Percentiles rank a stretch among this genome's conserved stretches.
phyloP scores from a whole-genome alignment of 768 basidiomycete genomes.

The Hericium erinaceus region DNA sequence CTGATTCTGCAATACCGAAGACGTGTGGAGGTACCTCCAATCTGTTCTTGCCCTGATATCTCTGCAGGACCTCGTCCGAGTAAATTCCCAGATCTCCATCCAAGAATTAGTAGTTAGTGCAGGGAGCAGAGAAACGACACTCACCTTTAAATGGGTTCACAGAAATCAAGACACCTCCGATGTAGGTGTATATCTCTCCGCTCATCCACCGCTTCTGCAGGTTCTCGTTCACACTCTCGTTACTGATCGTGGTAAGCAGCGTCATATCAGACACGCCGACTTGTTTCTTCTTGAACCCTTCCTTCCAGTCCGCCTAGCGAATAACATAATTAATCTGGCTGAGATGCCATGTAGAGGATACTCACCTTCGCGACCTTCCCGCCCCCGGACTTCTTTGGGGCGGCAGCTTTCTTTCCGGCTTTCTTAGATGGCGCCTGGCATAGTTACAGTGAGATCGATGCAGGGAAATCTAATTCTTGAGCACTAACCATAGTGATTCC shows the following conservation, averaged over 20 bases:
- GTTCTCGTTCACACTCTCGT: slow-evolving; percentile 97
- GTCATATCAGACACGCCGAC: slow-evolving; percentile 99
- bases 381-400: slow-evolving; percentile 49
- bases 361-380: slow-evolving; percentile 71
- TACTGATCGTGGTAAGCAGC: slow-evolving; percentile 89
- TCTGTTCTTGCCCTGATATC: slow-evolving; percentile 93
- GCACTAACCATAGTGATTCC: neutral
- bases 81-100: slow-evolving; percentile 90
- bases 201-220: slow-evolving; percentile 93
- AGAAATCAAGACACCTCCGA: slow-evolving; percentile 97
- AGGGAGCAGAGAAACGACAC: neutral
- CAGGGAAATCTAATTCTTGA: neutral
- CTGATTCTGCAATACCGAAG: slow-evolving; percentile 91
- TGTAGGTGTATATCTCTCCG: slow-evolving; percentile 97
- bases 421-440: slow-evolving; percentile 1
- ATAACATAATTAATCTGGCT: neutral
- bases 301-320: slow-evolving; percentile 93
- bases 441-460: neutral
- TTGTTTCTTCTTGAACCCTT: slow-evolving; percentile 99
- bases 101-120: neutral
- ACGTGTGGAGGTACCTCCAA: slow-evolving; percentile 98
- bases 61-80: slow-evolving; percentile 76
- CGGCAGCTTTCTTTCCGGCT: slow-evolving; percentile 40
- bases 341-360: neutral
- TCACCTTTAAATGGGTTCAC: slow-evolving; percentile 95